phyloP scores from a whole-genome alignment of 106 monocot species.

The Dendrobium catenatum region DNA sequence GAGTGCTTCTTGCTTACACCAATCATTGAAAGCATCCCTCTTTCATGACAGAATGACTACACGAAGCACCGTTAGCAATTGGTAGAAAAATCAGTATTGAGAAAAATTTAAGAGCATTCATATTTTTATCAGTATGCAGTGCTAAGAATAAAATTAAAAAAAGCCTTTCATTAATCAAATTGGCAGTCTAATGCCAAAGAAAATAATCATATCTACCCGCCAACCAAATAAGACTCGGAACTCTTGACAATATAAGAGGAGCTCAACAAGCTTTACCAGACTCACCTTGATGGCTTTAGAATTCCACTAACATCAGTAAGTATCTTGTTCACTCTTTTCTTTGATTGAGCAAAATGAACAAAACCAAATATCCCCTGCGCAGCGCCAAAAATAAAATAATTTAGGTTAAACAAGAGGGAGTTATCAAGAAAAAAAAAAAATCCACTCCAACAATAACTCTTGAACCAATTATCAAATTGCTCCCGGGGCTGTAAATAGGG shows the following conservation, averaged over 20 bases:
- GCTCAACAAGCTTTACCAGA: background rate
- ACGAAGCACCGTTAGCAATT: background rate
- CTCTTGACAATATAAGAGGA: background rate
- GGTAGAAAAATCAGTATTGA: background rate
- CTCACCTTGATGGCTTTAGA: constrained; percentile 74
- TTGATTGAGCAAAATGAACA: constrained; percentile 32
- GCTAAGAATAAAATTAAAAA: background rate
- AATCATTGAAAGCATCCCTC: no score
- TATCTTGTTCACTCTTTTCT: constrained; percentile 59
- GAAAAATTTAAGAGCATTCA: background rate
- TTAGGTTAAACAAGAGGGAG: background rate
- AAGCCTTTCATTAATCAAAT: background rate
- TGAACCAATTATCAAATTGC: background rate
- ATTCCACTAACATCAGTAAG: constrained; percentile 60
- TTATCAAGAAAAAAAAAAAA: background rate
- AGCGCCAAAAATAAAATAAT: background rate
- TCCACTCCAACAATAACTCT: background rate
- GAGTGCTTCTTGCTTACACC: background rate
- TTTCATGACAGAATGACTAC: background rate
- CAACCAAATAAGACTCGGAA: background rate
- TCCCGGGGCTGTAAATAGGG: background rate
- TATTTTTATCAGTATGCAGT: background rate
- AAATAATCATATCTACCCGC: background rate
- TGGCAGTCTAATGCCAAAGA: background rate
- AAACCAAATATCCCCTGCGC: constrained; percentile 52